Conservation (phyloP, 1,284 basidiomycete genomes). For the Sparassis latifolia region DNA sequence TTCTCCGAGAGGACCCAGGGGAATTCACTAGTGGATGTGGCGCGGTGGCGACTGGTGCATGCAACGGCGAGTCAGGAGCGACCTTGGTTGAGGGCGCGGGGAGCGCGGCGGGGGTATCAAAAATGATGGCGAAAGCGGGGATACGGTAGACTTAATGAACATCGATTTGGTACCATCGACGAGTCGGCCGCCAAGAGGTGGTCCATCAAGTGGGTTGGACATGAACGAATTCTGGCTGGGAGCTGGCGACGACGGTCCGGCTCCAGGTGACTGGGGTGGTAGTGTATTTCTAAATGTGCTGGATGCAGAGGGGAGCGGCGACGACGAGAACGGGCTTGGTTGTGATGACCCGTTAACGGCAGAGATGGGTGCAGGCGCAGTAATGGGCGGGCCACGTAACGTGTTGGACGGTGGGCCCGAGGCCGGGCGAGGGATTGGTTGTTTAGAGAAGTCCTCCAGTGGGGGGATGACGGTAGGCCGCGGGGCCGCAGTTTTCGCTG, state of each 20-base stretch:
- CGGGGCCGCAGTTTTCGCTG: slow-evolving; percentile 39
- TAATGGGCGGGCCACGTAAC: slow-evolving; percentile 6
- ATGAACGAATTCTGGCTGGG: slow-evolving; percentile 15
- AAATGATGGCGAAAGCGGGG: slow-evolving; percentile 25
- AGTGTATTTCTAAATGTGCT: slow-evolving; percentile 15
- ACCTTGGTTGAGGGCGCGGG: slow-evolving; percentile 7
- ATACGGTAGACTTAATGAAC: slow-evolving; percentile 49
- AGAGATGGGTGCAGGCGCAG: slow-evolving; percentile 9
- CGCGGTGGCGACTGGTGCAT: slow-evolving; percentile 13
- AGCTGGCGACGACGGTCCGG: slow-evolving; percentile 38
- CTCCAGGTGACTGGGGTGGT: slow-evolving; percentile 42
- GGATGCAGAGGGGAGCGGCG: slow-evolving; percentile 9
- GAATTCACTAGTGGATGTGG: slow-evolving; percentile 15
- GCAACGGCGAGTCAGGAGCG: slow-evolving; percentile 17
- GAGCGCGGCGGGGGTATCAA: slow-evolving; percentile 9
- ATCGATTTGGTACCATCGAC: slow-evolving; percentile 72
- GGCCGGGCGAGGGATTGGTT: slow-evolving; percentile 30
- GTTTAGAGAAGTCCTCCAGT: slow-evolving; percentile 52
- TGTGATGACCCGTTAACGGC: slow-evolving; percentile 11
- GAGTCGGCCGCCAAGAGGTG: slow-evolving; percentile 58
- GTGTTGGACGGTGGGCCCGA: slow-evolving; percentile 19
- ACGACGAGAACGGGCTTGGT: slow-evolving; percentile 6
- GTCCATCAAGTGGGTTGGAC: slow-evolving; percentile 28
- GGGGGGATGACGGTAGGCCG: slow-evolving; percentile 56
- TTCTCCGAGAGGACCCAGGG: neutral